Conservation (phyloP, 805 yeast species). For the Tetrapisispora nanseiensis region DNA sequence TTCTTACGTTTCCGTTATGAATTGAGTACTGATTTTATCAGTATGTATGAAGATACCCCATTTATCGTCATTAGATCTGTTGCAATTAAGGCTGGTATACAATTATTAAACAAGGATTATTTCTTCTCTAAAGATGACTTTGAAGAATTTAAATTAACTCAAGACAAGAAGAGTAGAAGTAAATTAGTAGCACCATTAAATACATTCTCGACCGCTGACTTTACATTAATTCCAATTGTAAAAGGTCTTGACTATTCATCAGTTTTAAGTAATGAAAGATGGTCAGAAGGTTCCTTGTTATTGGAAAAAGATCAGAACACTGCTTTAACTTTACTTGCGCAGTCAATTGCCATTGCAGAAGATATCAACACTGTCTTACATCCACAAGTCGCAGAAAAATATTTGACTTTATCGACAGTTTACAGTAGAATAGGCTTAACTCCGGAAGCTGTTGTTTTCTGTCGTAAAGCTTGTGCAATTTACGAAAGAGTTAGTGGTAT, state of each 20-base stretch:
- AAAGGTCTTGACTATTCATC: constrained; percentile 64
- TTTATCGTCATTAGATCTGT: constrained; percentile 52
- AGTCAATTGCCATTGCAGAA: constrained; percentile 63
- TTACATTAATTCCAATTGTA: constrained; percentile 65
- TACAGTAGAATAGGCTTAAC: constrained; percentile 51
- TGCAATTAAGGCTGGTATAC: constrained; percentile 75
- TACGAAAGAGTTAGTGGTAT: constrained; percentile 74
- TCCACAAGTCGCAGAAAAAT: constrained; percentile 64
- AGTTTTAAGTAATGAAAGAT: constrained; percentile 62
- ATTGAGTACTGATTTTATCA: constrained; percentile 42
- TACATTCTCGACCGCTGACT: constrained; percentile 50
- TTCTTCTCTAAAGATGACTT: constrained; percentile 34
- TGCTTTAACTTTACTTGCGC: constrained; percentile 56
- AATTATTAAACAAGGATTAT: constrained; percentile 48
- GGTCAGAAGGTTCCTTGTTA: constrained; percentile 46
- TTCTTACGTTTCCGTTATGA: constrained; percentile 51
- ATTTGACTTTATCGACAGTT: constrained; percentile 53
- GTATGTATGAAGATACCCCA: constrained; percentile 31
- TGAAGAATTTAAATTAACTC: constrained; percentile 23
- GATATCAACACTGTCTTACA: constrained; percentile 79
- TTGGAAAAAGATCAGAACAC: constrained; percentile 36
- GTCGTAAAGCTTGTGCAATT: constrained; percentile 60
- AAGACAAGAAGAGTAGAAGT: constrained; percentile 31
- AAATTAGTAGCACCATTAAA: constrained; percentile 27
- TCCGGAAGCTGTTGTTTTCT: constrained; percentile 50